Evolutionary conservation across 2,329 filamentous ascomycete genomes (phyloP), one percentile per base, ranked within the genome.

Genomic region (Xylariaceae sp.): DNA sequence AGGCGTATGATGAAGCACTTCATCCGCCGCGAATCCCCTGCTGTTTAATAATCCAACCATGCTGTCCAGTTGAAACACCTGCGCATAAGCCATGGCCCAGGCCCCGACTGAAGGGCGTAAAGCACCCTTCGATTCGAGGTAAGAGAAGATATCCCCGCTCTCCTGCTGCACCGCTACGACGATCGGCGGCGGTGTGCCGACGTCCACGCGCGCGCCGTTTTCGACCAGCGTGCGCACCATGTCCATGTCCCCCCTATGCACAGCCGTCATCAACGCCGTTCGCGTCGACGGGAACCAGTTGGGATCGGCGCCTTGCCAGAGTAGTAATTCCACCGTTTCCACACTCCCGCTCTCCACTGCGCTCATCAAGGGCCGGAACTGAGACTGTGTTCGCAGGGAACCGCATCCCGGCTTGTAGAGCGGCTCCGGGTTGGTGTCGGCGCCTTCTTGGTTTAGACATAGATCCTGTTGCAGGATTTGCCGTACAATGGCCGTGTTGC

Each of bases 81-180:
- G 44, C 1, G 59, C 57, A 42, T 57, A 61, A 5, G 59, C 49
- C 59, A 61, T 61, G 11, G 59, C 59, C 59, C 59, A 61, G 19
- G 54, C 50, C 11, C 57, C 59, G 9, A 53, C 51, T 11, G 51
- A 48, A 12, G 51, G 47, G 3, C 19, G 27, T 1, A 59, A 42
- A 6, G 54, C 59, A 0, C 59, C 59, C 40, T 52, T 47, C 1
- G 51, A 40, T 26, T 59, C 56, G 1, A 61, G 48, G 39, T 57
- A 57, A 0, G 34, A 5, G 31, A 61, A 53, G 1, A 59, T 52
- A 1, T 59, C 59, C 34, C 57, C 59, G 30, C 57, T 53, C 42
- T 61, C 59, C 42, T 61, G 59, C 45, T 61, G 59, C 41, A 61
- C 59, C 6, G 59, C 59, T 3, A 61, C 52, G 34, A 61, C 59